Conservation (phyloP, 805 yeast genomes). For the Candida boidinii region DNA sequence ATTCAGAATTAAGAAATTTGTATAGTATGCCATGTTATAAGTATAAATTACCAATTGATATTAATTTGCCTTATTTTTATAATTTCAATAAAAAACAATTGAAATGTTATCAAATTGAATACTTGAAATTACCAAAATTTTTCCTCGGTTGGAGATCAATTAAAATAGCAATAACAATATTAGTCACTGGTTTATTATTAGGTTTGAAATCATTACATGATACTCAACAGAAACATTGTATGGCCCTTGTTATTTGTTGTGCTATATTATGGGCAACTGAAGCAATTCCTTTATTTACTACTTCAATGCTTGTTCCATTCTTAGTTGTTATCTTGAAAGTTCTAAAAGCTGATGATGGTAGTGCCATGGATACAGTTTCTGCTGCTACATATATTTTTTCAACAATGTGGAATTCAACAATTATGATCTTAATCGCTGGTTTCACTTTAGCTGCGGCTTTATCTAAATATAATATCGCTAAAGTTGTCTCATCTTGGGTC, state of each 20-base stretch:
- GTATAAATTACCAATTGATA: slow-evolving; percentile 22
- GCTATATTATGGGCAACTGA: slow-evolving; percentile 46
- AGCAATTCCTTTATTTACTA: slow-evolving; percentile 41
- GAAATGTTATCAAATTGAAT: slow-evolving; percentile 13
- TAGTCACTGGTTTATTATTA: slow-evolving; percentile 45
- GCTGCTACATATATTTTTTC: slow-evolving; percentile 37
- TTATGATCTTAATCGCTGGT: slow-evolving; percentile 43
- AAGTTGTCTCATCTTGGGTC: slow-evolving; percentile 39
- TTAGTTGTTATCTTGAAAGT: slow-evolving; percentile 37
- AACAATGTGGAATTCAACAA: slow-evolving; percentile 47
- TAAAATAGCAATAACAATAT: slow-evolving; percentile 38
- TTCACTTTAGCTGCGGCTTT: slow-evolving; percentile 48
- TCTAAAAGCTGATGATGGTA: slow-evolving; percentile 40
- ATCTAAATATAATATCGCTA: slow-evolving; percentile 45
- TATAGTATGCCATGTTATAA: slow-evolving; percentile 24
- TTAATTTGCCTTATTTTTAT: slow-evolving; percentile 11
- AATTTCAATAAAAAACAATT: slow-evolving; percentile 5
- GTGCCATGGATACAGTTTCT: slow-evolving; percentile 31
- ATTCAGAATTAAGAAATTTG: slow-evolving; percentile 20
- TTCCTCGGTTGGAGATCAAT: slow-evolving; percentile 38
- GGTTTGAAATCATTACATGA: slow-evolving; percentile 57
- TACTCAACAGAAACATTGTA: slow-evolving; percentile 50
- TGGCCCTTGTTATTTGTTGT: slow-evolving; percentile 54
- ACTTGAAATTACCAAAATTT: slow-evolving; percentile 36
- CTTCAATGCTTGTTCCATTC: slow-evolving; percentile 40